Evolutionary conservation across 306 rosid genomes (phyloP), one percentile per base, ranked within the genome.

Genomic region (Prunus davidiana): DNA sequence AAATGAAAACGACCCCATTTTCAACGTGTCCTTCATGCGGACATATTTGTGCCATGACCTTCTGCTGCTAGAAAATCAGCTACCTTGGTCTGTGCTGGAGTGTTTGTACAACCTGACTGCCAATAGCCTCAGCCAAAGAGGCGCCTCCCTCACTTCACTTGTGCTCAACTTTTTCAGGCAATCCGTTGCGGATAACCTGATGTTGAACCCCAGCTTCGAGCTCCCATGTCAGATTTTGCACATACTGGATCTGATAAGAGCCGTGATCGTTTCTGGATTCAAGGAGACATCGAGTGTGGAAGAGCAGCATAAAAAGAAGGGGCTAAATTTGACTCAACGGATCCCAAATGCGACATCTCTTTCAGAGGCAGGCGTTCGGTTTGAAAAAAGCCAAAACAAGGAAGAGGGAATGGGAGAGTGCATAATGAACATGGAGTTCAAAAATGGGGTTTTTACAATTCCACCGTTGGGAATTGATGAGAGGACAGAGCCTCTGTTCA

Each of bases 61-160:
- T 51, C 32, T 80, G 16, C 28, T 46, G 45, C 71, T 80, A 11
- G 72, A 80, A 30, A 80, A 69, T 71, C 79, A 80, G 16, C 3
- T 74, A 11, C 83, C 79, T 46, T 75, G 84, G 80, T 7, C 51
- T 49, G 68, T 69, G 5, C 73, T 80, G 8, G 72, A 81, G 13
- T 13, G 1, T 1, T 46, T 81, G 60, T 52, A 60, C 43, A 6
- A 34, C 41, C 0, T 2, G 6, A 74, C 80, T n/a, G 10, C 0
- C 3, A 12, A 3, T 5, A 34, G 41, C 0, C n/a, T 46, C 1
- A 6, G 2, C 45, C 8, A 9, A 25, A 4, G 7, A 32, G 62
- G 0, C 0, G 14, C 0, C 16, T 3, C 75, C 19, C 62, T 62
- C 0, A 32, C 13, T 5, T 3, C 69, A 7, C 73, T 75, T 1